Conservation (phyloP, 208 protist species). For the Acanthamoeba sp. region DNA sequence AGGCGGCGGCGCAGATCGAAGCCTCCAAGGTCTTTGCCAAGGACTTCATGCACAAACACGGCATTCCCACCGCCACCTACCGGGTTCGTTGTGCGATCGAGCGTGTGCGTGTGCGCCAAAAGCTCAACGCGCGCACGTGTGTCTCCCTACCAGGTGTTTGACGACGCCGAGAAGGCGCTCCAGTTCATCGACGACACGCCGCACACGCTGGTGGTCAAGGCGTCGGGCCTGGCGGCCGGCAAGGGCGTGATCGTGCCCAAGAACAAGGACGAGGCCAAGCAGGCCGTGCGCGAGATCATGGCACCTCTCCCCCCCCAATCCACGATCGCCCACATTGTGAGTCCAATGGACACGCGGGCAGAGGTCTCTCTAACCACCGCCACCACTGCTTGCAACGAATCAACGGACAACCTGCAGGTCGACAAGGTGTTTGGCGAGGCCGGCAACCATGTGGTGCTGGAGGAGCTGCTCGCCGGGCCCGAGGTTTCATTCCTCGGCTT, state of each 20-base stretch:
- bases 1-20: conserved; percentile 85
- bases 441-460: conserved; percentile 75
- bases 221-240: conserved; percentile 86
- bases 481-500: conserved; percentile 88
- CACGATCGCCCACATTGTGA: too few species aligned
- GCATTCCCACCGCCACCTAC: conserved; percentile 17
- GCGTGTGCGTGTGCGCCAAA: background rate
- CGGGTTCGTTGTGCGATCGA: background rate
- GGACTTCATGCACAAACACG: conserved; percentile 85
- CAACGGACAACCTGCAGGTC: background rate
- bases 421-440: conserved; percentile 84
- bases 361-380: background rate
- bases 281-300: conserved; percentile 83
- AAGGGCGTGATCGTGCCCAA: conserved; percentile 88
- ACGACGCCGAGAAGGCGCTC: conserved; percentile 71
- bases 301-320: background rate
- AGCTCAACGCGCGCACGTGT: too few species aligned
- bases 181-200: conserved; percentile 73
- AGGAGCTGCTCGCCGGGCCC: conserved; percentile 85
- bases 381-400: background rate
- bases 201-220: conserved; percentile 78
- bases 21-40: conserved; percentile 89
- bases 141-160: conserved; percentile 14
- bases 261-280: conserved; percentile 85
- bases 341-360: background rate